These are phyloP conservation scores for Ascochyta pisi DNA, from an alignment of 2,329 filamentous ascomycete species.

Conservation along the genomic window DNA sequence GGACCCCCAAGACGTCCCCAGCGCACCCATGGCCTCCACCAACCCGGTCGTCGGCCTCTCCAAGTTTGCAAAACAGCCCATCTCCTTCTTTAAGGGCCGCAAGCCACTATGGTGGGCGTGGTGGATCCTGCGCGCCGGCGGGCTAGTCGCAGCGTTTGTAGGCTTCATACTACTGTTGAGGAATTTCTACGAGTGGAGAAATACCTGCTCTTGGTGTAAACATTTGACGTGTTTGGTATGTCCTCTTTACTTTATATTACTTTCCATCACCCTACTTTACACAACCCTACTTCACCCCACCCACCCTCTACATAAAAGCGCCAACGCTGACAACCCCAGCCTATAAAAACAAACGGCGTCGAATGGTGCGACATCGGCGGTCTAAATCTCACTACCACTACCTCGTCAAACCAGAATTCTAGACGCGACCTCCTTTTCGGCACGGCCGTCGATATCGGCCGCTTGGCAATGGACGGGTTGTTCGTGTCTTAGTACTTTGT, in stretches of 20 bases:
- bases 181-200: conserved; percentile 85
- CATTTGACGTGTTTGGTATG: conserved; percentile 91
- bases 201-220: conserved; percentile 89
- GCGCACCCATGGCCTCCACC: conserved; percentile 19
- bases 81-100: conserved; percentile 87
- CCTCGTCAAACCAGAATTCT: conserved; percentile 16
- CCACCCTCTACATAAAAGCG: too few relatives aligned
- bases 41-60: conserved; percentile 32
- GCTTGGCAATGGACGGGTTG: too few relatives aligned
- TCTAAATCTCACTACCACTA: conserved; percentile 26
- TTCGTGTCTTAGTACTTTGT: too few relatives aligned
- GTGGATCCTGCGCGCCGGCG: conserved; percentile 86
- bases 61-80: conserved; percentile 57
- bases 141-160: conserved; percentile 79
- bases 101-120: conserved; percentile 97
- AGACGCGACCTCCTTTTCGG: too few relatives aligned
- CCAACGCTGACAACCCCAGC: conserved; percentile 10
- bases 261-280: too few relatives aligned
- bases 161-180: conserved; percentile 86
- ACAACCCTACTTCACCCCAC: too few relatives aligned
- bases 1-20: conserved; percentile 22
- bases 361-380: conserved; percentile 49
- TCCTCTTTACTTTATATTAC: conserved; percentile 33
- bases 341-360: conserved; percentile 33
- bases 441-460: too few relatives aligned